Conservation (phyloP, 2,329 filamentous ascomycete genomes). For the Camillea tinctor region DNA sequence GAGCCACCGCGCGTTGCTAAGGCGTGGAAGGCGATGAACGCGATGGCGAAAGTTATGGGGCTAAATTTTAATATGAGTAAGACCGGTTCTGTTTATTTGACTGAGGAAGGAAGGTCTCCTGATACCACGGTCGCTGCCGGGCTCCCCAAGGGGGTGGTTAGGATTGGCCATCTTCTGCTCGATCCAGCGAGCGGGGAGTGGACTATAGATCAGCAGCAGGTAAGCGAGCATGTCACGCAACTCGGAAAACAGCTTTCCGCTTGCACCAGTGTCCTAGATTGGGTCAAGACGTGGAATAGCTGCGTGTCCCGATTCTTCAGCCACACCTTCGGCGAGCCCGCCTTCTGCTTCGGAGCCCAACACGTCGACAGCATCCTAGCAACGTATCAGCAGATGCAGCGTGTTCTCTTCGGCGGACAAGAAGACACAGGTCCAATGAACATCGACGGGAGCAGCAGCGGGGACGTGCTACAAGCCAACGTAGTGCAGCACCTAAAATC, state of each 20-base stretch:
- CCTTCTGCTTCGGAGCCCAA: conserved; percentile 43
- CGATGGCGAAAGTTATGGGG: conserved; percentile 42
- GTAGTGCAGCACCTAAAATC: conserved; percentile 32
- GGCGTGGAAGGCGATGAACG: conserved; percentile 43
- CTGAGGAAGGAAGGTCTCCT: conserved; percentile 16
- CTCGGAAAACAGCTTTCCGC: conserved; percentile 53
- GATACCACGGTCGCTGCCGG: conserved; percentile 19
- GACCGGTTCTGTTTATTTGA: conserved; percentile 40
- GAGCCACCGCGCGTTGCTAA: conserved; percentile 38
- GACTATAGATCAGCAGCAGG: conserved; percentile 51
- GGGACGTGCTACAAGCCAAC: conserved; percentile 17
- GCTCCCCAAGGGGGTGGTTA: conserved; percentile 52
- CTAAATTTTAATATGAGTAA: conserved; percentile 42
- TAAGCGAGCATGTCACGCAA: conserved; percentile 53
- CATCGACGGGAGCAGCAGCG: not conserved
- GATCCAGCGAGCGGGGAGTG: conserved; percentile 47
- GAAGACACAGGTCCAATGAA: too few relatives aligned
- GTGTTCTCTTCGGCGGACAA: conserved; percentile 35
- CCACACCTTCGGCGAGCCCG: conserved; percentile 44
- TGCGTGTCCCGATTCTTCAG: conserved; percentile 47
- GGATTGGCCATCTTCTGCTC: conserved; percentile 55
- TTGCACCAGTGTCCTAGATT: conserved; percentile 44
- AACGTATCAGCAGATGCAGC: conserved; percentile 42
- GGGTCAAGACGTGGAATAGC: conserved; percentile 45
- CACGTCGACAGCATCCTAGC: conserved; percentile 44